Evolutionary conservation across 805 yeast genomes (phyloP), one percentile per base, ranked within the genome.

Genomic region (Metschnikowia continentalis): DNA sequence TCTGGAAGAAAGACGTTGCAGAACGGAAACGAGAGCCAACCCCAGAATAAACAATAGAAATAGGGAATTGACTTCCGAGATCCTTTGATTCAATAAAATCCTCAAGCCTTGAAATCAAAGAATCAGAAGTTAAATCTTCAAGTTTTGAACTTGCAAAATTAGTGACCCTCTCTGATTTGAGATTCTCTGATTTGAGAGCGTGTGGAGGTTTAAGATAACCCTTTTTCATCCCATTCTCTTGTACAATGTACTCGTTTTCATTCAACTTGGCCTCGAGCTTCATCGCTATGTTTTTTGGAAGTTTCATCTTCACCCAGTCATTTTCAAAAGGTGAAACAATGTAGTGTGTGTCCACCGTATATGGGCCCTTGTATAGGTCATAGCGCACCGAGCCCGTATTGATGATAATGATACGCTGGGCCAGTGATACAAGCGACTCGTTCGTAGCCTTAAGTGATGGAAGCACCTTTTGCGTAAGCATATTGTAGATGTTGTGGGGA

Each of bases 371-470:
- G 69, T 86, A 86, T 42, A 91, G 68, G 66, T 91, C 97, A 62
- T 88, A 92, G 48, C 97, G 78, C 2, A 91, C 79, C 4, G 96
- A 85, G 1, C 97, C 97, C 0, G 96, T 86, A 64, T 92, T 92
- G 53, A 88, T 80, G 42, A 88, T 69, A 23, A 90, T 78, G 30
- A 83, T 71, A 55, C 67, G 62, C 59, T 54, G 69, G n/a, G 59
- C 48, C 30, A 33, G 46, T 6, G 52, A 33, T 6, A n/a, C 46
- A 1, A 17, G 52, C 39, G 39, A 19, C 2, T 55, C 49, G n/a
- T 60, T 49, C 15, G 57, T 52, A 46, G 73, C 68, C 32, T 60
- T 57, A 54, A 78, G 63, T 14, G 71, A 65, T 7, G 82, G 82
- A 50, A 91, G 67, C 5, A 90, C 78, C 20, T 78, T 67, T 1